Evolutionary conservation across 345 rosid species (phyloP).

Genomic region (Salix viminalis): DNA sequence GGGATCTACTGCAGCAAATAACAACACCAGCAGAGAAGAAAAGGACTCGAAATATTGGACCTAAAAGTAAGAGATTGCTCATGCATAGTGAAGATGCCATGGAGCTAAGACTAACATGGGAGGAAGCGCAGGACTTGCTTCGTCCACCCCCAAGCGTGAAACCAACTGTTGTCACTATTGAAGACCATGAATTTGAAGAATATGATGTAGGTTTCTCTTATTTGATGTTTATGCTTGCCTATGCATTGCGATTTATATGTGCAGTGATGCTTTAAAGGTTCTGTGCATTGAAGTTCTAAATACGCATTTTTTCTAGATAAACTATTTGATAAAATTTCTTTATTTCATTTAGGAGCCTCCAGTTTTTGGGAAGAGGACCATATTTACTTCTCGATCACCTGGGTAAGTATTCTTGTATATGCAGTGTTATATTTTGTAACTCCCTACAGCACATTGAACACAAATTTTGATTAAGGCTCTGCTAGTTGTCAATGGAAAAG

Average conservation of each 20-base stretch:
- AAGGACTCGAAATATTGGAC: constrained; percentile 68
- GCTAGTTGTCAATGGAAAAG: neutral
- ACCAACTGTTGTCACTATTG: constrained; percentile 55
- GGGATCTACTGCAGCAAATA: constrained; percentile 32
- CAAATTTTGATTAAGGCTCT: neutral
- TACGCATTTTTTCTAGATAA: neutral
- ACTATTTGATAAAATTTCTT: constrained; percentile 24
- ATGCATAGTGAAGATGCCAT: constrained; percentile 63
- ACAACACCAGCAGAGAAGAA: constrained; percentile 47
- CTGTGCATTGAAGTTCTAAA: neutral
- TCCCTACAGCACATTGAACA: neutral
- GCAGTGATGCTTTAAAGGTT: neutral
- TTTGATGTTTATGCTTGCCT: neutral
- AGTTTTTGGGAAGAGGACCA: constrained; percentile 81
- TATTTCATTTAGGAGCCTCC: constrained; percentile 69
- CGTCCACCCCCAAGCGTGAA: constrained; percentile 65
- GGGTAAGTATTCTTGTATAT: constrained; percentile 48
- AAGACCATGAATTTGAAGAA: constrained; percentile 84
- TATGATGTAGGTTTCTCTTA: constrained; percentile 55
- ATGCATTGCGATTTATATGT: neutral
- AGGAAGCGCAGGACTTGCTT: constrained; percentile 86
- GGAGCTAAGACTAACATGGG: constrained; percentile 82
- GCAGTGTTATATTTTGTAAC: neutral
- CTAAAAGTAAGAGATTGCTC: constrained; percentile 66
- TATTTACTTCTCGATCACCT: constrained; percentile 46